Conservation (phyloP, 2,329 filamentous ascomycete species). For the Penicillium rolfsii region DNA sequence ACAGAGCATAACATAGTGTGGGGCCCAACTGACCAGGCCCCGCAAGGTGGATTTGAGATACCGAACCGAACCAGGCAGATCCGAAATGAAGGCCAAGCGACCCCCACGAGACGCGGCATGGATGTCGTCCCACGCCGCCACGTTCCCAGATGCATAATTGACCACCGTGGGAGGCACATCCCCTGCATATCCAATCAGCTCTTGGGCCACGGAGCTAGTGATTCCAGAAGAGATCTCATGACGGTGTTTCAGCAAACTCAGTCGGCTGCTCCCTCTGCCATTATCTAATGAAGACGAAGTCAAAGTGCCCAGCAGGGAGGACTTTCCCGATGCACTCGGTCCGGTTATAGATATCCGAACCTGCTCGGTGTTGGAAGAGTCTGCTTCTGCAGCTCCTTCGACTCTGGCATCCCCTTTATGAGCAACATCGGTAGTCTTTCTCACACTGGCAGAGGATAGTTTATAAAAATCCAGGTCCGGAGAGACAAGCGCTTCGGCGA, state of each 20-base stretch:
- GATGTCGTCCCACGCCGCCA: slow-evolving; percentile 93
- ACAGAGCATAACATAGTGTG: slow-evolving; percentile 90
- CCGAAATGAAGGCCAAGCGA: slow-evolving; percentile 83
- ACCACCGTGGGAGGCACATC: slow-evolving; percentile 46
- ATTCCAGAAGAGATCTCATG: slow-evolving; percentile 91
- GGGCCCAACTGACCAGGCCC: slow-evolving; percentile 91
- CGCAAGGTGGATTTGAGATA: slow-evolving; percentile 87
- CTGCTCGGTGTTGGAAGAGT: slow-evolving; percentile 66
- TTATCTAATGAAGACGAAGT: slow-evolving; percentile 90
- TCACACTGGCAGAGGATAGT: slow-evolving; percentile 21
- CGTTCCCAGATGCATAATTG: slow-evolving; percentile 84
- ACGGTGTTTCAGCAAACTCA: slow-evolving; percentile 86
- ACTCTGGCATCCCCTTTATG: neutral
- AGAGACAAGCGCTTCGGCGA: slow-evolving; percentile 86
- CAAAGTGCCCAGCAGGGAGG: slow-evolving; percentile 82
- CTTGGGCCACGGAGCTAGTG: slow-evolving; percentile 92
- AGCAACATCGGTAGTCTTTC: neutral
- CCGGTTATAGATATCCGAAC: slow-evolving; percentile 85
- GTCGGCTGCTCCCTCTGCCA: slow-evolving; percentile 83
- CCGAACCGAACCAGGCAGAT: slow-evolving; percentile 87
- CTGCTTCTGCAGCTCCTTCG: slow-evolving; percentile 22
- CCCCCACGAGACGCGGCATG: slow-evolving; percentile 74
- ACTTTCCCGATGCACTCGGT: slow-evolving; percentile 89
- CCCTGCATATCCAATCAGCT: slow-evolving; percentile 79
- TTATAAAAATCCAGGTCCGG: slow-evolving; percentile 62